These are phyloP conservation scores for Diaporthe ilicicola DNA, from an alignment of 2,329 filamentous ascomycete genomes.

Conservation along the genomic window DNA sequence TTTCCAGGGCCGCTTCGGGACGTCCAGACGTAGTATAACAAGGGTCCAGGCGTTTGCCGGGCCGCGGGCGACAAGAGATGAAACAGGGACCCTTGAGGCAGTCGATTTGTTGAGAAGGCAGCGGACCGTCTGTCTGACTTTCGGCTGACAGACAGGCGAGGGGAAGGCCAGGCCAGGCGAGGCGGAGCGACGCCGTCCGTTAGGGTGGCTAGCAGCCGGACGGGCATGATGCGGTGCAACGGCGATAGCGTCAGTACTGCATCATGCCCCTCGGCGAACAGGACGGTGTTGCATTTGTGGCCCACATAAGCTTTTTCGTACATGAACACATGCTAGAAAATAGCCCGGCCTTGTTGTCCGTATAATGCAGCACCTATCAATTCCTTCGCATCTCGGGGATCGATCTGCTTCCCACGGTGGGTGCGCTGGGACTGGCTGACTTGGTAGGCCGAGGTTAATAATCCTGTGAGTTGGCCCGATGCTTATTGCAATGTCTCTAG, in stretches of 20 bases:
- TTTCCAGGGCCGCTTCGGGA: background rate
- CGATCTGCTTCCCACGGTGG: background rate
- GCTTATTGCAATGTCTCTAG: background rate
- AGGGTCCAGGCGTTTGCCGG: background rate
- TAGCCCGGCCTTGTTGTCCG: too few relatives aligned
- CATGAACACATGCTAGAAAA: slow-evolving; percentile 4
- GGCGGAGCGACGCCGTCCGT: background rate
- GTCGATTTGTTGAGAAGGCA: slow-evolving; percentile 10
- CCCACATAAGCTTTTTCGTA: background rate
- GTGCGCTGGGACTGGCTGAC: background rate
- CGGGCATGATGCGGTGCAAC: background rate
- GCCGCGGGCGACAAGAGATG: background rate
- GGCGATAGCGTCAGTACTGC: background rate
- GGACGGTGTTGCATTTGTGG: slow-evolving; percentile 12
- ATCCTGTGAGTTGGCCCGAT: background rate
- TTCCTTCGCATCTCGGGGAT: too few relatives aligned
- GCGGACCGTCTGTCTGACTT: background rate
- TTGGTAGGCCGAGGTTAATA: background rate
- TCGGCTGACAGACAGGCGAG: too few relatives aligned
- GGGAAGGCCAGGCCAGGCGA: background rate
- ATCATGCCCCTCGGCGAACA: background rate
- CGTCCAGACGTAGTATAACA: background rate
- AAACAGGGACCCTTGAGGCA: slow-evolving; percentile 3
- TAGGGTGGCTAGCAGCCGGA: background rate
- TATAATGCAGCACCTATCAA: too few relatives aligned